These are phyloP conservation scores for Pelargonium cotyledonis DNA, from an alignment of 441 rosid species.

Conservation along the genomic window DNA sequence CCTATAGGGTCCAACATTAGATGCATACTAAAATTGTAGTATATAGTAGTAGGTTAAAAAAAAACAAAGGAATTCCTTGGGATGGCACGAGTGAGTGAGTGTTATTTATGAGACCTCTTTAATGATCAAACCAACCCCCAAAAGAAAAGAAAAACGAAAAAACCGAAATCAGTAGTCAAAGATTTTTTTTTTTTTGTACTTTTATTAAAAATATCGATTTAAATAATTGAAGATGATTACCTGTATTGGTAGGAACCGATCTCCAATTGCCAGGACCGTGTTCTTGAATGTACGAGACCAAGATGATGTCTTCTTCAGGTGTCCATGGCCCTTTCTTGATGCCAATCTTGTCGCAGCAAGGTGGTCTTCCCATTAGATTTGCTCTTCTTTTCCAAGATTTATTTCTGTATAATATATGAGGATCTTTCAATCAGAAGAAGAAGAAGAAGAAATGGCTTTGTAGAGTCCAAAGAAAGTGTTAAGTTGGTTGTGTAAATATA, in stretches of 20 bases:
- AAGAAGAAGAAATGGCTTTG: background rate
- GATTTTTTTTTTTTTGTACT: too few relatives aligned
- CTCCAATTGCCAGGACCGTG: constrained; percentile 12
- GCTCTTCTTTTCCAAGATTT: background rate
- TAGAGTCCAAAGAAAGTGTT: too few relatives aligned
- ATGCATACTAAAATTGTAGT: too few relatives aligned
- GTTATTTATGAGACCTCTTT: background rate
- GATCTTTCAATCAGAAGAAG: background rate
- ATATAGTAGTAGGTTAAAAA: too few relatives aligned
- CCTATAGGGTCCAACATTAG: background rate
- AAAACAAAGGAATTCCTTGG: too few relatives aligned
- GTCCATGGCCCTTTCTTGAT: constrained; percentile 28
- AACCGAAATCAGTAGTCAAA: too few relatives aligned
- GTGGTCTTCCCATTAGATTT: constrained; percentile 34
- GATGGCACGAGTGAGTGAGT: constrained; percentile 6
- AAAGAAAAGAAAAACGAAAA: too few relatives aligned
- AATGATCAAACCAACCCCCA: background rate
- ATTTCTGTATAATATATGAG: too few relatives aligned
- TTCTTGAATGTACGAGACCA: constrained; percentile 7
- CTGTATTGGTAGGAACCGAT: constrained; percentile 4
- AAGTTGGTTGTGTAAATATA: constrained; percentile 13
- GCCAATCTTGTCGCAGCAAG: constrained; percentile 10
- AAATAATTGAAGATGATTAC: too few relatives aligned
- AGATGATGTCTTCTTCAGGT: constrained; percentile 48
- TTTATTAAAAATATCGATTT: too few relatives aligned